A percentile compares a stretch with the other conserved stretches of the same genome.
Conservation (phyloP, 139 green algal genomes). For the Coelastrella sp. region DNA sequence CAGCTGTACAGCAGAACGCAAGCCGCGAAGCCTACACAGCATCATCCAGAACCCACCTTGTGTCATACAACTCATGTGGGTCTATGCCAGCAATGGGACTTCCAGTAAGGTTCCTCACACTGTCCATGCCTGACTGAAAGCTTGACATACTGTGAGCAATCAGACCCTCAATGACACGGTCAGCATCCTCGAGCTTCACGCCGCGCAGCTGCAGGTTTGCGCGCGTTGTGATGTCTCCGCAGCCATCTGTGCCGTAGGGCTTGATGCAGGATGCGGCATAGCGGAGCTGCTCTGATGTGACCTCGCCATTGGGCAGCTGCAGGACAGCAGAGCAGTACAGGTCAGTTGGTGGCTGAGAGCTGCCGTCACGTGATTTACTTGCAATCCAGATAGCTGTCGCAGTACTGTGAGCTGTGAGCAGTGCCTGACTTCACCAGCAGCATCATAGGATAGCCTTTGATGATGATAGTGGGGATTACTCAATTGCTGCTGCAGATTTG, state of each 20-base stretch:
- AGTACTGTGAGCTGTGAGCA: too few relatives aligned
- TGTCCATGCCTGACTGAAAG: slow-evolving; percentile 97
- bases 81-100: slow-evolving; percentile 80
- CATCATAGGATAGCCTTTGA: too few relatives aligned
- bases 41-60: neutral
- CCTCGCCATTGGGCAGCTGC: slow-evolving; percentile 92
- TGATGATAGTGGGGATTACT: too few relatives aligned
- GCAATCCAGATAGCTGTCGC: neutral
- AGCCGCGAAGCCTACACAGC: too few relatives aligned
- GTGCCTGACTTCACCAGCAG: too few relatives aligned
- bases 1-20: neutral
- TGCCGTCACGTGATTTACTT: neutral
- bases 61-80: slow-evolving; percentile 95
- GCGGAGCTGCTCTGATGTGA: slow-evolving; percentile 84
- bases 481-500: too few relatives aligned
- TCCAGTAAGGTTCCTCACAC: slow-evolving; percentile 95
- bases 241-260: slow-evolving; percentile 90
- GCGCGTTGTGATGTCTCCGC: slow-evolving; percentile 97
- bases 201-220: slow-evolving; percentile 97
- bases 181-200: slow-evolving; percentile 76
- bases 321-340: neutral
- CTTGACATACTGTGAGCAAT: slow-evolving; percentile 68
- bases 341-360: too few relatives aligned
- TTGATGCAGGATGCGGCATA: slow-evolving; percentile 76
- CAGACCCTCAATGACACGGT: slow-evolving; percentile 47